Base-by-base conservation (phyloP, 495 filamentous ascomycete genomes). In the Penicillium parvum region DNA sequence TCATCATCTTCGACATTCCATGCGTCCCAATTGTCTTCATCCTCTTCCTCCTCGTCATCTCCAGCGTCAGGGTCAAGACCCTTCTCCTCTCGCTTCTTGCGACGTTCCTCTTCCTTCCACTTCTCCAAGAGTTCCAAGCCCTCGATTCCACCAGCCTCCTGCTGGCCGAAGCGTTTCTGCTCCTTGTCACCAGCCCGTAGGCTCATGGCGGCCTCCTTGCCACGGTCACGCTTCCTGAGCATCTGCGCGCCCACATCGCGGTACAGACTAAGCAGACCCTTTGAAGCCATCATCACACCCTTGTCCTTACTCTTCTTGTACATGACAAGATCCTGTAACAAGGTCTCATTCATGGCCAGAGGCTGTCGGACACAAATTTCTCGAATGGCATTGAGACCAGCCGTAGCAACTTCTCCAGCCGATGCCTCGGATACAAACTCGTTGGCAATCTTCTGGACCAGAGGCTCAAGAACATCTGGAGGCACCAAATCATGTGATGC, bases 271-370 rank as follows among this genome's bases (percentile, higher is more conserved):
- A 97, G 77, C 10, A 99, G 69, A 41, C 90, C 90, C 55, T 90
- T 86, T 9, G 90, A 88, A 11, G 91, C 94, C 91, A 99, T 97
- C 75, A 94, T 85, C 9, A 94, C 88, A 45, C 90, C 90, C 66
- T 97, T 97, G 58, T 99, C 94, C 57, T 97, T 97, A 59, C 86
- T 92, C 68, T 91, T 95, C 43, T 89, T 78, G 65, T 99, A 99
- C 79, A 90, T 82, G 10, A 96, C 88, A 23, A 99, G 67, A 70
- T 98, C 92, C 62, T 97, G 92, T n/a, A 99, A 72, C 9, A 97
- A 72, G 0, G 91, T 95, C 46, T 95, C 86, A 49, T 86, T 88
- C 85, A 99, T 97, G 12, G 90, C 92, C 15, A 97, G 69, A 15
- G 94, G 92, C 55, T 97, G 91, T 39, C 92, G 75, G 2, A 80